A percentile compares a stretch with the other conserved stretches of the same genome.
Evolutionary conservation across 2,329 filamentous ascomycete genomes (phyloP).

Genomic region (Diaporthe sp.): DNA sequence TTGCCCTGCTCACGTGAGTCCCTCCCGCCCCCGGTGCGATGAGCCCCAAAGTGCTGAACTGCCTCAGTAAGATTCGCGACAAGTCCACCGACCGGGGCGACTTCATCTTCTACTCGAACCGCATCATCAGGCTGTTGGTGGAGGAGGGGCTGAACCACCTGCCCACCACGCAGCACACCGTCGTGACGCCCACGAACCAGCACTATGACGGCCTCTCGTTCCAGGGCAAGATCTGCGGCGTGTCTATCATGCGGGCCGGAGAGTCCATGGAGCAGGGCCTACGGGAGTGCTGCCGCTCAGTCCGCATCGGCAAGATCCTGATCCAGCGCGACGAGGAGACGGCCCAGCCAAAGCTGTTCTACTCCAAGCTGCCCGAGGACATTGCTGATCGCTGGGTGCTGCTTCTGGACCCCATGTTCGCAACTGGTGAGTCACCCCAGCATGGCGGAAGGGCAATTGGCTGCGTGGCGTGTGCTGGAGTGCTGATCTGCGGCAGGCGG

Average conservation of each 20-base stretch:
- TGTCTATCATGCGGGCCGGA: slow-evolving; percentile 97
- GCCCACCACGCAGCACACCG: slow-evolving; percentile 87
- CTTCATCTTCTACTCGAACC: slow-evolving; percentile 99
- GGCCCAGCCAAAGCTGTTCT: slow-evolving; percentile 90
- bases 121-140: slow-evolving; percentile 95
- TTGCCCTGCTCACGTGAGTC: slow-evolving; percentile 95
- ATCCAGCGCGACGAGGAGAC: slow-evolving; percentile 99
- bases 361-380: slow-evolving; percentile 96
- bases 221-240: slow-evolving; percentile 97
- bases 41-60: slow-evolving; percentile 28
- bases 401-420: slow-evolving; percentile 98
- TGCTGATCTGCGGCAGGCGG: slow-evolving; percentile 70
- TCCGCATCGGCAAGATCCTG: slow-evolving; percentile 97
- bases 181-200: slow-evolving; percentile 91
- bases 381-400: slow-evolving; percentile 94
- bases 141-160: slow-evolving; percentile 98
- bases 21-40: neutral
- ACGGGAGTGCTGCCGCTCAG: slow-evolving; percentile 96
- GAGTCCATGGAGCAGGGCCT: slow-evolving; percentile 99
- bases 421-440: slow-evolving; percentile 75
- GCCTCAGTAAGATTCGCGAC: slow-evolving; percentile 89
- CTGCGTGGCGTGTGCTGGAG: neutral
- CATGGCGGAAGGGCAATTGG: neutral
- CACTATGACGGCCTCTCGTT: slow-evolving; percentile 93
- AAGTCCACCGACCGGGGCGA: slow-evolving; percentile 90